These are phyloP conservation scores for Colletotrichum sp. DNA, from an alignment of 2,329 filamentous ascomycete species.

Conservation along the genomic window DNA sequence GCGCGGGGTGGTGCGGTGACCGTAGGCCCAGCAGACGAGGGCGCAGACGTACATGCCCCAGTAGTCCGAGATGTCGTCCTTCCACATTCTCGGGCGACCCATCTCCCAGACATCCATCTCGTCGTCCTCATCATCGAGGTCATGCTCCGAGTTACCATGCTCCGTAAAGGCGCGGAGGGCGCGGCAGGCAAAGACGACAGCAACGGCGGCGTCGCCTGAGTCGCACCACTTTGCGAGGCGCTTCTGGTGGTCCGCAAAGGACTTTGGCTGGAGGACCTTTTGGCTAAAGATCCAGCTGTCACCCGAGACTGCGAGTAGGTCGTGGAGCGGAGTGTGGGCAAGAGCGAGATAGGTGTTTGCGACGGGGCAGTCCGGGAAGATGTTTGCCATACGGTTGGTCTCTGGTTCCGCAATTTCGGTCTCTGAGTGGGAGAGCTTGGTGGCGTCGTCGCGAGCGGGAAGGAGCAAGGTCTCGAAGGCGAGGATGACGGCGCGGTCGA, in stretches of 20 bases:
- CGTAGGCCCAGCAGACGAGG: slow-evolving; percentile 65
- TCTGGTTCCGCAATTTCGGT: slow-evolving; percentile 26
- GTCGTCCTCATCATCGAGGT: background rate
- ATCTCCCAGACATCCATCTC: slow-evolving; percentile 8
- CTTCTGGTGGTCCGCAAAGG: slow-evolving; percentile 52
- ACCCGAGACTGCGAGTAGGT: slow-evolving; percentile 62
- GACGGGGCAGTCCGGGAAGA: slow-evolving; percentile 51
- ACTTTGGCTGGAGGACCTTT: slow-evolving; percentile 50
- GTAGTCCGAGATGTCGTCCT: slow-evolving; percentile 52
- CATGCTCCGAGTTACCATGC: slow-evolving; percentile 19
- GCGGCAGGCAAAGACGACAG: slow-evolving; percentile 55
- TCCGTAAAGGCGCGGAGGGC: slow-evolving; percentile 49
- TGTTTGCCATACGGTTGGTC: slow-evolving; percentile 33
- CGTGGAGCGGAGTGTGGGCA: slow-evolving; percentile 62
- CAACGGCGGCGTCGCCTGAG: slow-evolving; percentile 49
- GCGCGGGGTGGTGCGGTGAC: slow-evolving; percentile 33
- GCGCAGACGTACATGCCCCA: slow-evolving; percentile 63
- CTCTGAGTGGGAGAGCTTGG: slow-evolving; percentile 29
- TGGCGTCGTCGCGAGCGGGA: slow-evolving; percentile 33
- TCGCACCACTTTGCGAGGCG: slow-evolving; percentile 51
- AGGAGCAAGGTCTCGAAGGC: slow-evolving; percentile 42
- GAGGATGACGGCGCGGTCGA: slow-evolving; percentile 47
- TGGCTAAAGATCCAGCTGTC: slow-evolving; percentile 63
- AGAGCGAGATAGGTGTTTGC: slow-evolving; percentile 62
- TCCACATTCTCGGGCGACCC: slow-evolving; percentile 23